Conservation (phyloP, 2,329 filamentous ascomycete genomes). For the Aspergillus sergii region DNA sequence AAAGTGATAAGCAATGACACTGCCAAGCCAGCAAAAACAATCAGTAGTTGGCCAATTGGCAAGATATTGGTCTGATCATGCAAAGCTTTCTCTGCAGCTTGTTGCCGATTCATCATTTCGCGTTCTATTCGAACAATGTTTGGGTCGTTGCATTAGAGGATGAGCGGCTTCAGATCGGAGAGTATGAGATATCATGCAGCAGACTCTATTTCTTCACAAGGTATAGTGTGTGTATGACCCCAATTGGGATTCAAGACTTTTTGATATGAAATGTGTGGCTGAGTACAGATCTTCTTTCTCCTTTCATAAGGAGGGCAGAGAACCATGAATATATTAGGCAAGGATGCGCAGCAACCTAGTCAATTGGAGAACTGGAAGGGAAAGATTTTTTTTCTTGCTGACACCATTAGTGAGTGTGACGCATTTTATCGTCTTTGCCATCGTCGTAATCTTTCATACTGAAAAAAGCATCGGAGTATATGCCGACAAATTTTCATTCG, state of each 20-base stretch:
- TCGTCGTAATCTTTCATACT: conserved; percentile 1
- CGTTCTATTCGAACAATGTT: neutral
- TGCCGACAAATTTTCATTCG: conserved; percentile 11
- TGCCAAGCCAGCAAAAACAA: conserved; percentile 56
- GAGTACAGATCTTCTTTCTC: neutral
- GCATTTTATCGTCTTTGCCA: conserved; percentile 1
- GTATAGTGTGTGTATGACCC: neutral
- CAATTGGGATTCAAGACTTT: neutral
- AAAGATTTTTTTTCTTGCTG: conserved; percentile 8
- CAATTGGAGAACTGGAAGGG: neutral
- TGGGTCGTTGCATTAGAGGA: conserved; percentile 6
- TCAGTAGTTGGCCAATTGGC: conserved; percentile 48
- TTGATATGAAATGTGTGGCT: neutral
- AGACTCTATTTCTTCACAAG: neutral
- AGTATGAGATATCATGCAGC: neutral
- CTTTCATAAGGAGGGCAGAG: neutral
- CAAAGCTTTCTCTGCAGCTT: conserved; percentile 48
- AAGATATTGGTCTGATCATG: conserved; percentile 63
- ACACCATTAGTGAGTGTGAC: neutral
- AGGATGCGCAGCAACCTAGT: neutral
- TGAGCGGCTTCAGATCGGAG: neutral
- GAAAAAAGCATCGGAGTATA: conserved; percentile 10
- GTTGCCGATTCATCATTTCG: conserved; percentile 34
- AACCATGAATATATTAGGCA: neutral
- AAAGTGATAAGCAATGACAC: conserved; percentile 58